Evolutionary conservation across 495 filamentous ascomycete species (phyloP).

Genomic region (Penicillium coprophilum): DNA sequence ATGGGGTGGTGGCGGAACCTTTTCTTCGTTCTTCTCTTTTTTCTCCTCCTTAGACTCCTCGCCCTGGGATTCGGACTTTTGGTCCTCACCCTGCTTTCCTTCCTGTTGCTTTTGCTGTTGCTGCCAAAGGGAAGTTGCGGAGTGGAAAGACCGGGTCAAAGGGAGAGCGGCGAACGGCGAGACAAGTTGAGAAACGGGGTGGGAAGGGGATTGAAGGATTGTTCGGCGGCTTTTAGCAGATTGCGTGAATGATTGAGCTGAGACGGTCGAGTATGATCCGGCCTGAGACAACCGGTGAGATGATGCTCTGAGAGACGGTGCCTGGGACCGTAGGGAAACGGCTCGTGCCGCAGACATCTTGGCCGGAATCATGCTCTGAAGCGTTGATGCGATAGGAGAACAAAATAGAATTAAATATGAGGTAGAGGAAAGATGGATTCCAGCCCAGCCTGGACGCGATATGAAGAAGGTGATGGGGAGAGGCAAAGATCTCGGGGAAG

Average conservation of each 20-base stretch:
- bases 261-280: conserved; percentile 31
- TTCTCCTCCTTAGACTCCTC: conserved; percentile 47
- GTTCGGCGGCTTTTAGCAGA: conserved; percentile 15
- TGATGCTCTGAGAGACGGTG: conserved; percentile 41
- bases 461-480: conserved; percentile 28
- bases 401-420: conserved; percentile 9
- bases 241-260: conserved; percentile 16
- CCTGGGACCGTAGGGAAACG: conserved; percentile 42
- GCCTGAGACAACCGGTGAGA: conserved; percentile 59
- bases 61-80: conserved; percentile 44
- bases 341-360: conserved; percentile 45
- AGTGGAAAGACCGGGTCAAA: conserved; percentile 46
- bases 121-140: conserved; percentile 37
- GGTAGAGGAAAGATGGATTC: conserved; percentile 15
- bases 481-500: conserved; percentile 29
- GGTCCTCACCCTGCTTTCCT: conserved; percentile 44
- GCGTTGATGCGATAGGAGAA: neutral
- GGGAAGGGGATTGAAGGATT: conserved; percentile 20
- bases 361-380: conserved; percentile 45
- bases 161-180: conserved; percentile 43
- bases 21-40: conserved; percentile 55
- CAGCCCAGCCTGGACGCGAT: conserved; percentile 30
- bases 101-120: conserved; percentile 42
- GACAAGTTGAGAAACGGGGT: conserved; percentile 35
- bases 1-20: conserved; percentile 86